phyloP scores from a whole-genome alignment of 2,329 filamentous ascomycete genomes.

The Fusarium tuaranense region DNA sequence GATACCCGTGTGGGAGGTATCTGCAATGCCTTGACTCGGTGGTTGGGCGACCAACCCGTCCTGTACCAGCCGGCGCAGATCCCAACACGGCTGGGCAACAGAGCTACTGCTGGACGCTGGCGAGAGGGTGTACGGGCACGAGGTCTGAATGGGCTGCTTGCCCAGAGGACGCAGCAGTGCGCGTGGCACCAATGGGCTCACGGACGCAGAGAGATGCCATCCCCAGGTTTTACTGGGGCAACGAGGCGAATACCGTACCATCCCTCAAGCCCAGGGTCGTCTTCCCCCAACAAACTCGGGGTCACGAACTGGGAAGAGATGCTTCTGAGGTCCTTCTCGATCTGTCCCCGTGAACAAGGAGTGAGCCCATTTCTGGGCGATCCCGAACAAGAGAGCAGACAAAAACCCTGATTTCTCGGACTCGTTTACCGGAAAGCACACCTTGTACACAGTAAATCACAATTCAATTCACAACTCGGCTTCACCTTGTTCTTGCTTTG shows the following conservation, averaged over 20 bases:
- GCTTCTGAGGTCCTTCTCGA: constrained; percentile 23
- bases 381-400: constrained; percentile 26
- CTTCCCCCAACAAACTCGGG: constrained; percentile 29
- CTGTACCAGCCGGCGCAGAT: constrained; percentile 39
- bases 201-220: constrained; percentile 27
- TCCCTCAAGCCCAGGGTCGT: constrained; percentile 15
- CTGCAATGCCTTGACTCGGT: background rate
- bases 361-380: constrained; percentile 24
- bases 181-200: constrained; percentile 45
- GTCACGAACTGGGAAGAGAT: constrained; percentile 5
- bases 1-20: constrained; percentile 37
- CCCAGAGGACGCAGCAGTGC: constrained; percentile 26
- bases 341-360: constrained; percentile 27
- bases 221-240: constrained; percentile 38
- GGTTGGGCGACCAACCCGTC: constrained; percentile 22
- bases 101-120: constrained; percentile 23
- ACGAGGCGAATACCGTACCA: constrained; percentile 4
- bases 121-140: constrained; percentile 41
- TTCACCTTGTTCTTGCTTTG: constrained; percentile 15
- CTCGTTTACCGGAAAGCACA: constrained; percentile 5
- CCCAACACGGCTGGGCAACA: constrained; percentile 34
- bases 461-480: background rate
- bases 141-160: constrained; percentile 39
- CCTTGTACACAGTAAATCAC: background rate
- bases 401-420: constrained; percentile 16